Base-by-base conservation (phyloP, 768 basidiomycete species). In the Lanmaoa rubissima region DNA sequence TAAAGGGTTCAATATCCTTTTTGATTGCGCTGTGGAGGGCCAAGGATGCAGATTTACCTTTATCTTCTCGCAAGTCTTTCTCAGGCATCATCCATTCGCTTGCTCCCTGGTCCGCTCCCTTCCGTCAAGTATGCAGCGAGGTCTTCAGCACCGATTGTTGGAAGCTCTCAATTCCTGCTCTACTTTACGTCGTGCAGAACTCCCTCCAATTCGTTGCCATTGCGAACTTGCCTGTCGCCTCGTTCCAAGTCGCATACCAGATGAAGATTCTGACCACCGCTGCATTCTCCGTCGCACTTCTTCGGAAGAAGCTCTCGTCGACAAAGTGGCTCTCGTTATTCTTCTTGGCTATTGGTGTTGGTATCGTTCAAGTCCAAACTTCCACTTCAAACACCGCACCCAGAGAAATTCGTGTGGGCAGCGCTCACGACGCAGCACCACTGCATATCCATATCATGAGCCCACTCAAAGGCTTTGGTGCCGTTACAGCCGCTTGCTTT, bases 191-290 rank as follows among this genome's bases (percentile, higher is more conserved):
- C 61, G 82, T 96, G n/a, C 93, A 98, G 74, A 98, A 98, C 72
- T 90, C 92, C 39, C 84, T 99, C 24, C 97, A 98, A 73, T 99
- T 96, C 73, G 92, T 97, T 62, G 97, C 97, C 24, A 88, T 96
- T 59, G 84, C 85, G 61, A 98, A 99, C 74, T 84, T 99, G 55
- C 92, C 93, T 39, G 95, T 94, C 51, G 96, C 97, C 14, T 93
- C 96, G 3, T 99, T 98, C 76, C 96, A 98, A 71, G 94, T 98
- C 60, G 92, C 91, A 10, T 96, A 98, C 71, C 94, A 98, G 74
- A 95, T 98, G 94, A 98, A 98, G 74, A 98, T 98, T 69, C 81
- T 98, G 54, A 98, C 94, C 48, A 98, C 94, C 16, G 95, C 94
- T 21, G 92, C 89, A 49, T 95, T 95, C 72, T 92, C 91, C 43